These are phyloP conservation scores for Tolypocladium sp. DNA, from an alignment of 2,329 filamentous ascomycete genomes.

Conservation along the genomic window DNA sequence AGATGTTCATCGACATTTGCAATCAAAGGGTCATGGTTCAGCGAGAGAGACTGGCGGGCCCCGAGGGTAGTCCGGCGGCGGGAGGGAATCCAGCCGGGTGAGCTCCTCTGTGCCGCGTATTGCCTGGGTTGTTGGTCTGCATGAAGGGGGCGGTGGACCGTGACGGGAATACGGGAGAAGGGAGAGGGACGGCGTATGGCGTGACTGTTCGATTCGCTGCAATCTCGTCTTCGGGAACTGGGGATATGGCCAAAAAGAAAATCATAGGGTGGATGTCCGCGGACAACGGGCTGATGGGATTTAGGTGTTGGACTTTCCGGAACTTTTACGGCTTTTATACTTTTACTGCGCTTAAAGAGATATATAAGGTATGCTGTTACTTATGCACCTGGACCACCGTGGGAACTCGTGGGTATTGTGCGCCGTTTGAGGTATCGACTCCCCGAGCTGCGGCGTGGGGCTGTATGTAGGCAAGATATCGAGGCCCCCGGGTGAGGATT, in stretches of 20 bases:
- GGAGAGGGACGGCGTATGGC: background rate
- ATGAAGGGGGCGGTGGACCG: background rate
- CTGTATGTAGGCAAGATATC: background rate
- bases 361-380: background rate
- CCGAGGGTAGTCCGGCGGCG: conserved; percentile 15
- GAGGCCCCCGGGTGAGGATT: background rate
- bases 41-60: conserved; percentile 38
- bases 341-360: background rate
- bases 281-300: background rate
- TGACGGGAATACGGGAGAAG: background rate
- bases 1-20: conserved; percentile 63
- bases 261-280: background rate
- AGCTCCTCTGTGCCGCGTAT: background rate
- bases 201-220: background rate
- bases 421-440: background rate
- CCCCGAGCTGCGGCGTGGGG: background rate
- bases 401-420: background rate
- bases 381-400: background rate
- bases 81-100: conserved; percentile 16
- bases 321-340: background rate
- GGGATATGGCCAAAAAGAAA: background rate
- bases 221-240: background rate
- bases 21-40: conserved; percentile 58
- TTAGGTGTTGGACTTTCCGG: background rate
- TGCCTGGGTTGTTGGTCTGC: background rate